These are phyloP conservation scores for Talaromyces sp. DNA, from an alignment of 2,329 filamentous ascomycete genomes.

Conservation along the genomic window DNA sequence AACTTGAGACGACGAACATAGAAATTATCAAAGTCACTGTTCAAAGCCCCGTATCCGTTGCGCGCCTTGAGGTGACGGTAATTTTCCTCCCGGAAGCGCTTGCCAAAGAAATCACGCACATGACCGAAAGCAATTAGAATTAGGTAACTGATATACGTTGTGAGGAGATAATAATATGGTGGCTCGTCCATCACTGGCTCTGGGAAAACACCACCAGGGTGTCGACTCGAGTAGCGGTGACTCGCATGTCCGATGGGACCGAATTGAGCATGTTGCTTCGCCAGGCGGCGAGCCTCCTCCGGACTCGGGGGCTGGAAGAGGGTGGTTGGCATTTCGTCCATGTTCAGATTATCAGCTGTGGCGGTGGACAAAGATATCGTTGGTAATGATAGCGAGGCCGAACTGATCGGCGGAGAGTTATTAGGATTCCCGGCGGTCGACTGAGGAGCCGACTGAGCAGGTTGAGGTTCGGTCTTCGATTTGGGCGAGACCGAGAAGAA, in stretches of 20 bases:
- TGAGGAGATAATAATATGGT: conserved; percentile 94
- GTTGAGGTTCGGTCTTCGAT: conserved; percentile 62
- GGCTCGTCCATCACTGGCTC: conserved; percentile 92
- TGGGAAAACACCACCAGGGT: conserved; percentile 76
- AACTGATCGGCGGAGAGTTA: conserved; percentile 66
- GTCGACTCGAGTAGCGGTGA: conserved; percentile 87
- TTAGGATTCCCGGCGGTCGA: conserved; percentile 60
- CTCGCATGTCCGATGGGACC: conserved; percentile 77
- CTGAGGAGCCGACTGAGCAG: conserved; percentile 63
- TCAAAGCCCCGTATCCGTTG: conserved; percentile 91
- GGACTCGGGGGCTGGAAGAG: conserved; percentile 86
- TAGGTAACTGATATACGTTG: conserved; percentile 97
- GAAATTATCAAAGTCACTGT: conserved; percentile 98
- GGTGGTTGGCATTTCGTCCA: conserved; percentile 73
- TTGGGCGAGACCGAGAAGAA: conserved; percentile 83
- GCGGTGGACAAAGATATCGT: conserved; percentile 91
- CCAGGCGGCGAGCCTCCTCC: conserved; percentile 76
- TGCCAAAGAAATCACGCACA: conserved; percentile 95
- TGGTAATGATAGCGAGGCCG: conserved; percentile 76
- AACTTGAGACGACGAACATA: conserved; percentile 91
- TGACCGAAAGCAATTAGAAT: conserved; percentile 95
- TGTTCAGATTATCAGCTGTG: conserved; percentile 72
- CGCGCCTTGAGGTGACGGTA: conserved; percentile 81
- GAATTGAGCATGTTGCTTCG: conserved; percentile 84
- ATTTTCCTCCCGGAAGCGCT: conserved; percentile 84